Evolutionary conservation across 495 filamentous ascomycete species (phyloP).

Genomic region (Penicillium flavigenum): DNA sequence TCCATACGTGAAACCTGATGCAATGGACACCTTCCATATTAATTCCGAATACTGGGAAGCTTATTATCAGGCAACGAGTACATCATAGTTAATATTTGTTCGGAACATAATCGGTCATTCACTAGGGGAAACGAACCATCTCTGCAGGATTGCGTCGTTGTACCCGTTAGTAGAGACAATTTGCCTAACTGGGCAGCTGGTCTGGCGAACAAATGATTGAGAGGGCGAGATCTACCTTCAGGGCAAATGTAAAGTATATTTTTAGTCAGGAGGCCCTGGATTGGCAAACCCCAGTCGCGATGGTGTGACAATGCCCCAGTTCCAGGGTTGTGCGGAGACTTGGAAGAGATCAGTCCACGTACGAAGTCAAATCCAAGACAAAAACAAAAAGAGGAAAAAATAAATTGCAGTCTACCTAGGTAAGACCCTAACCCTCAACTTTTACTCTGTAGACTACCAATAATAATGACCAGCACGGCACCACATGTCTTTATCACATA

Average conservation of each 20-base stretch:
- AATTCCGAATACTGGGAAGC: background rate
- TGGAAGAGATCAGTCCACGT: conserved; percentile 20
- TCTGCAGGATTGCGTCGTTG: conserved; percentile 7
- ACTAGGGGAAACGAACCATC: background rate
- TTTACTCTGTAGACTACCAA: background rate
- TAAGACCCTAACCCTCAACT: background rate
- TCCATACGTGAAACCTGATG: conserved; percentile 11
- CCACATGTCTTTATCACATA: conserved; percentile 12
- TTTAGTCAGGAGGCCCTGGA: conserved; percentile 1
- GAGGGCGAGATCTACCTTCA: background rate
- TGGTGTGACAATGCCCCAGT: conserved; percentile 24
- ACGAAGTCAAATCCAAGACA: conserved; percentile 4
- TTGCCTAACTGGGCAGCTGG: background rate
- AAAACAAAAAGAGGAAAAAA: background rate
- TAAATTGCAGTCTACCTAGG: background rate
- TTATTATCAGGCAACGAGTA: background rate
- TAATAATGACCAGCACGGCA: conserved; percentile 1
- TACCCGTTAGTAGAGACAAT: background rate
- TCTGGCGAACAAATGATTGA: background rate
- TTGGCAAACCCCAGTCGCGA: conserved; percentile 15
- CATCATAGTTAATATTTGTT: background rate
- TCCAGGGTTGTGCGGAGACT: conserved; percentile 11
- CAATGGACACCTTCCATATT: background rate
- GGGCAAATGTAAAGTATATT: too few relatives aligned
- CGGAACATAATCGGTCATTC: conserved; percentile 1